Percentiles rank a stretch among this genome's conserved stretches.
phyloP scores from a whole-genome alignment of 1,284 basidiomycete species.

The Mycosarcoma mackinlayi region DNA sequence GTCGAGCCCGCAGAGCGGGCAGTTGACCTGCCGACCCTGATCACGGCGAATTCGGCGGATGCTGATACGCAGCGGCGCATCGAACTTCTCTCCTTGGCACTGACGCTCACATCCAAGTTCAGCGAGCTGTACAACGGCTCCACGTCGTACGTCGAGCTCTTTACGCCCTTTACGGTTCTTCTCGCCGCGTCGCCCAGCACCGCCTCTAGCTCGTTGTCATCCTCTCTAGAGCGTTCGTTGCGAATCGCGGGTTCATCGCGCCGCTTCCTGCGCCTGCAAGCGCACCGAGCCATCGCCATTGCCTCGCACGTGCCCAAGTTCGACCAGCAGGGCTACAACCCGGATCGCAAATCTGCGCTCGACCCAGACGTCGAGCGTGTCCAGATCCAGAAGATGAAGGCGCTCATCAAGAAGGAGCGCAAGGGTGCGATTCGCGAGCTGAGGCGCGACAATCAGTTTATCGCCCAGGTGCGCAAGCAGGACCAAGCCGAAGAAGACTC shows the following conservation, averaged over 20 bases:
- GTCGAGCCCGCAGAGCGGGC: conserved; percentile 14
- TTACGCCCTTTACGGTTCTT: conserved; percentile 53
- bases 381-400: conserved; percentile 84
- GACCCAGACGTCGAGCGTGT: conserved; percentile 95
- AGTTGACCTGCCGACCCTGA: conserved; percentile 33
- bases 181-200: conserved; percentile 33
- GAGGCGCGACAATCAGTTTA: conserved; percentile 92
- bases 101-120: conserved; percentile 48
- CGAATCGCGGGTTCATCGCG: conserved; percentile 80
- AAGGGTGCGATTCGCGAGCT: conserved; percentile 97
- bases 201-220: conserved; percentile 57
- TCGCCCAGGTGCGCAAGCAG: conserved; percentile 79
- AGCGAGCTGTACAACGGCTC: conserved; percentile 58
- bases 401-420: conserved; percentile 91
- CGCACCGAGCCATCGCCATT: conserved; percentile 96
- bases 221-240: conserved; percentile 72
- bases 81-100: conserved; percentile 38
- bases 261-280: conserved; percentile 84
- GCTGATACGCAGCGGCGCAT: conserved; percentile 1
- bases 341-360: conserved; percentile 78
- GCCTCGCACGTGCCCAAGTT: conserved; percentile 93
- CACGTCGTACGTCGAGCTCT: conserved; percentile 62
- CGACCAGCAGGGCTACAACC: conserved; percentile 80
- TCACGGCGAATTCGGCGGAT: conserved; percentile 11
- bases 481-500: conserved; percentile 83